Base-by-base conservation (phyloP, 1,139 yeast genomes). In the Candida pseudoviswanathii region DNA sequence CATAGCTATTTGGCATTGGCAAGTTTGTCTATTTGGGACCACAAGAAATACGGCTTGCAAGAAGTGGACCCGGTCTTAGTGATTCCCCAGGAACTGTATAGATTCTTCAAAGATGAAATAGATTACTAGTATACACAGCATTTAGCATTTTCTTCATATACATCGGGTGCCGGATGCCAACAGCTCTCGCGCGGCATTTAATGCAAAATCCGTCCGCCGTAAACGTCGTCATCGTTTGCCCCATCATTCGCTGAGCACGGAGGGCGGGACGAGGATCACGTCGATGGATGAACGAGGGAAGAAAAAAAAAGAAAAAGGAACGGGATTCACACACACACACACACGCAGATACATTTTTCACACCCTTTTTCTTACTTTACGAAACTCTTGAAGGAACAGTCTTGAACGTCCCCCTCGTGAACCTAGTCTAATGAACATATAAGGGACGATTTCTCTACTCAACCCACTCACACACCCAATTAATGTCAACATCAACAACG, bases 1-100 rank as follows among this genome's bases (percentile, higher is more conserved):
- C 95, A 87, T 63, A 73, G 86, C 0, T 84, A 74, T 59, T 64
- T 86, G 37, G 89, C 85, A 0, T 60, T 86, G 16, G 82, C 87
- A 3, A 78, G 85, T 3, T 61, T 86, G 43, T 66, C 84, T 24
- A 55, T 86, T 24, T 63, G 82, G 49, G 70, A 71, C 29, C 46
- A 46, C 5, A 58, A 61, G 6, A 49, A 49, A 22, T 54, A 54
- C 3, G n/a, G 50, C 5, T 46, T 73, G 16, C 55, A 55, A 11
- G 59, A 51, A 8, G 54, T 73, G 1, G 68, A 70, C 45, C 63
- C 63, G 4, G 51, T 57, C 3, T 55, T 72, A 44, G 71, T 71
- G 2, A 59, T 71, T 4, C 58, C 72, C 7, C 43, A 47, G 36
- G 46, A 51, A n/a, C 54, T 51, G 55, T 48, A 51, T 46, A 38